A percentile compares a stretch with the other conserved stretches of the same genome.
These are phyloP conservation scores for Aegilops tauschii DNA, from an alignment of 176 grass and related monocot genomes.

Conservation along the genomic window DNA sequence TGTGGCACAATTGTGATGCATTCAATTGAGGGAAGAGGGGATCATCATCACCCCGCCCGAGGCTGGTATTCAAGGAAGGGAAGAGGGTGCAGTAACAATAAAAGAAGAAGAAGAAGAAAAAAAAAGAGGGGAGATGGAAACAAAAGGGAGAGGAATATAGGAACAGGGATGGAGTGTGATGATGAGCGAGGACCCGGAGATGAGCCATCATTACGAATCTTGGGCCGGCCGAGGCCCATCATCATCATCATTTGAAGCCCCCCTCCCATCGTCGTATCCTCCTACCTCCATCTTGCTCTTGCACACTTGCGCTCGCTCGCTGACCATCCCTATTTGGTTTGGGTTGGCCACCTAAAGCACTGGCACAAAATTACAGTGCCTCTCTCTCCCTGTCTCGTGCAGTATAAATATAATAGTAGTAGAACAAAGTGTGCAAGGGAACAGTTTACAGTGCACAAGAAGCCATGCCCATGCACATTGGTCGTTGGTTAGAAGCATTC, in stretches of 20 bases:
- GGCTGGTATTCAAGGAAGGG: constrained; percentile 21
- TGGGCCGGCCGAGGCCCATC: constrained; percentile 89
- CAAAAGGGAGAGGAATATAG: background rate
- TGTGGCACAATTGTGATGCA: constrained; percentile 30
- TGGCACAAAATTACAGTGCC: background rate
- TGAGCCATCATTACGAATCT: constrained; percentile 99
- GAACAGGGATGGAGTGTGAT: constrained; percentile 27
- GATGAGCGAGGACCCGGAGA: constrained; percentile 63
- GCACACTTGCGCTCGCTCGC: background rate
- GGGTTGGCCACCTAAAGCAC: background rate
- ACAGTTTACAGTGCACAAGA: background rate
- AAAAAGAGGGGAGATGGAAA: background rate
- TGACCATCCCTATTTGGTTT: background rate
- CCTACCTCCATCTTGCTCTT: background rate
- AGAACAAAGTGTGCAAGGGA: background rate
- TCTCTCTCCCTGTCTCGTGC: background rate
- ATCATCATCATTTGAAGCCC: constrained; percentile 73
- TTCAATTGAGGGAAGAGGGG: constrained; percentile 14
- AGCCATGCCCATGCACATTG: background rate
- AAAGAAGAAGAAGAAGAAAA: background rate
- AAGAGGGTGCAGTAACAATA: constrained; percentile 10
- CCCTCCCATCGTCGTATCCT: constrained; percentile 11
- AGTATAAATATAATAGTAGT: background rate
- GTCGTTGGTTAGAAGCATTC: background rate
- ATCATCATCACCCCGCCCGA: constrained; percentile 1